Conservation (phyloP, 768 basidiomycete species). For the Vararia minispora region DNA sequence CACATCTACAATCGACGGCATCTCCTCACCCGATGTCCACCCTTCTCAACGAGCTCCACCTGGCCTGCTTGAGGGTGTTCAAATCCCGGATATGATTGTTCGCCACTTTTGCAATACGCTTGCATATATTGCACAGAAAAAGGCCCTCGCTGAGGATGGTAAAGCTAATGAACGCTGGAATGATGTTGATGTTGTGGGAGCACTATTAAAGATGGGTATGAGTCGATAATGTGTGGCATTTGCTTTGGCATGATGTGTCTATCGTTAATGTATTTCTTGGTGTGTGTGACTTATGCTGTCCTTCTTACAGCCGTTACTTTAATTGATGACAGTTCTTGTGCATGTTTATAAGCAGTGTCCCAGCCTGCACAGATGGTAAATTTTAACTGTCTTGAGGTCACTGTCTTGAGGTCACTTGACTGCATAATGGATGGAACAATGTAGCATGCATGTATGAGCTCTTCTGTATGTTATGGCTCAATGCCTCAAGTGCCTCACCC, state of each 20-base stretch:
- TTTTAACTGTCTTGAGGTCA: too few relatives aligned
- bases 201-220: slow-evolving; percentile 82
- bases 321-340: too few relatives aligned
- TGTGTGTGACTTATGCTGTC: neutral
- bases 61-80: slow-evolving; percentile 85
- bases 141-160: slow-evolving; percentile 34
- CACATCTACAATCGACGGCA: slow-evolving; percentile 86
- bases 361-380: too few relatives aligned
- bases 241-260: neutral
- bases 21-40: slow-evolving; percentile 79
- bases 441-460: too few relatives aligned
- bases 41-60: slow-evolving; percentile 80
- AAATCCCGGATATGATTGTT: slow-evolving; percentile 87
- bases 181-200: slow-evolving; percentile 83
- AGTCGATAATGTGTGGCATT: slow-evolving; percentile 9
- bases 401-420: too few relatives aligned
- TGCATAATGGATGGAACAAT: too few relatives aligned
- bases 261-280: neutral
- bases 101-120: slow-evolving; percentile 92
- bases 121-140: slow-evolving; percentile 68
- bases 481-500: too few relatives aligned
- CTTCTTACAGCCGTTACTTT: too few relatives aligned
- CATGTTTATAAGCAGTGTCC: too few relatives aligned
- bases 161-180: slow-evolving; percentile 52
- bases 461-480: too few relatives aligned